Evolutionary conservation across 768 basidiomycete species (phyloP), one percentile per base, ranked within the genome.

Genomic region (Cytidiella melzeri): DNA sequence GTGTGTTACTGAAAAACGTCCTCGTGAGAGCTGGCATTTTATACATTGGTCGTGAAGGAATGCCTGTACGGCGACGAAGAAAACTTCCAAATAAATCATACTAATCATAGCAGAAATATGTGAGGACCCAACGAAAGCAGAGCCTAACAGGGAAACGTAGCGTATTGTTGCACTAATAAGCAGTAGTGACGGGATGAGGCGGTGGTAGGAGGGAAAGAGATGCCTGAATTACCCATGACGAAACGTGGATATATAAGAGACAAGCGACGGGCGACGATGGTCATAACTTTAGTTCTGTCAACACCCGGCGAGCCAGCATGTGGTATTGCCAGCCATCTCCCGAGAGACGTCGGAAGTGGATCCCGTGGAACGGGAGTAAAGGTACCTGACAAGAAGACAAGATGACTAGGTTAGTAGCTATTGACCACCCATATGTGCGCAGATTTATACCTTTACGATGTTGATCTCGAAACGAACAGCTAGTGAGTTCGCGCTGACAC

Each of bases 261-360:
- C 20, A 20, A 43, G 36, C 25, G 40, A 30, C 28, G 41, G 28
- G 37, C 47, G 47, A 51, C 47, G 26, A 53, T 41, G 44, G 54
- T 67, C 59, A 92, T 73, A 92, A 69, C 68, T 92, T 92, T 63
- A 92, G 75, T 65, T 92, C 90, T 34, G 89, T 92, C 57, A 92
- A 68, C 36, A 92, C 90, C 51, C 89, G 76, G 57, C 89, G 76
- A 20, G 90, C 93, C 36, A 98, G 77, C 89, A 92, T 92, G 64
- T 94, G 92, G 67, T 98, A 97, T 67, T 96, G 92, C 93, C 93
- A 97, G 0, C 87, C 89, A 56, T 95, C 90, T 1, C 94, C 94
- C 23, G 87, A 80, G 1, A 84, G 79, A 53, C 95, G 76, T 42
- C 95, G 82, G 71, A 97, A 98, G 62, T 98, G 95, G 40, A 98